Evolutionary conservation across 768 basidiomycete species (phyloP), one percentile per base, ranked within the genome.

Genomic region (Lentinus brumalis): DNA sequence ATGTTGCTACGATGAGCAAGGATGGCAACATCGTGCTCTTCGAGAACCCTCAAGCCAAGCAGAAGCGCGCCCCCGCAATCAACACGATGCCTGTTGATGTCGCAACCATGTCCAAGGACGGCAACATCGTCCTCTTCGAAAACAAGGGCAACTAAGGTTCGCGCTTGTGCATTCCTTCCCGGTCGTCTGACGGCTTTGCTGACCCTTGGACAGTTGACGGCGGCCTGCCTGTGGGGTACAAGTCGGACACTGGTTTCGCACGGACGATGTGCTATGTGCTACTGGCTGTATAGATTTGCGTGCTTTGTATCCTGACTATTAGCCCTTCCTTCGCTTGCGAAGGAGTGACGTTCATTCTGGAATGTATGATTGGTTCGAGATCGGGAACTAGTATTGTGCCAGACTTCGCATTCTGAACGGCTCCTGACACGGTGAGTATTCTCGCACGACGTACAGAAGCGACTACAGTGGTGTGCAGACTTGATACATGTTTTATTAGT

Each of bases 91-190:
- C 75, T 4, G 76, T 68, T 5, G 71, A 79, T 58, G 40, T 64
- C 2, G 45, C 79, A 0, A 71, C 75, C 35, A 78, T 74, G 50
- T 70, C 79, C 0, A 66, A 71, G 7, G 61, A 70, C 4, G 79
- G 80, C 15, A 57, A 61, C 10, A 69, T 79, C 41, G 68, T 61
- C 39, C 67, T 59, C 5, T 77, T 76, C 61, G 44, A 35, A 12
- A 57, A 59, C 45, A 60, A 49, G 21, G 46, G 21, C 46, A 38
- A 67, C 44, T 60, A 18, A 57, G 52, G 63, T 63, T 45, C 2
- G 58, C 40, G 35, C n/a, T 35, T 2, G 21, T 3, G 1, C 18
- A 14, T 35, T 6, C n/a, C 11, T 12, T 29, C 4, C 4, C 21
- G 21, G 21, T 29, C 21, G 26, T 26, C 14, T 10, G 16, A 7